Evolutionary conservation across 257 asterid genomes (phyloP), one percentile per base, ranked within the genome.

Genomic region (Plantago elongata): DNA sequence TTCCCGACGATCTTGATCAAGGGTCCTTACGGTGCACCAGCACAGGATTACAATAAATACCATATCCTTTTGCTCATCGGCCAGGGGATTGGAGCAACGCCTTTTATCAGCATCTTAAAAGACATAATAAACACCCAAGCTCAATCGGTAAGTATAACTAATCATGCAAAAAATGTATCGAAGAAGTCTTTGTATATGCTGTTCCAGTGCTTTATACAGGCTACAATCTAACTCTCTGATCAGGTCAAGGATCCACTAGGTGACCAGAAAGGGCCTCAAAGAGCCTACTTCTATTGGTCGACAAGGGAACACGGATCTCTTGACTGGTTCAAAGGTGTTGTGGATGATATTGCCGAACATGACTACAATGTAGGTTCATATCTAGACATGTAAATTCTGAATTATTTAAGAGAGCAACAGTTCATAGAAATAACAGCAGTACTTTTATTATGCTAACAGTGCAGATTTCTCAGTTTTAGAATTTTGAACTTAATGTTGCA

Each of bases 1-100:
- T 88, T 88, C 48, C 95, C 97, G 0, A 30, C 57, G 45, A 83
- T 89, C 13, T 12, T 75, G 47, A 77, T 88, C 14, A 92, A 79
- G 76, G 98, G 98, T 12, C 97, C 98, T 3, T 92, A 86, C 22
- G 97, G 97, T 0, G 98, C 98, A 27, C 97, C 98, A 7, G 93
- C 98, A 10, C 98, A 92, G 76, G 74, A 84, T 57, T 92, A 88
- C 86, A 89, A 74, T 81, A 88, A 86, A 62, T 89, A 78, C 11
- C 95, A 89, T 73, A 72, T 81, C 51, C 90, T 92, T 68, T 71
- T 92, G 60, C 90, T 92, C 11, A 65, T 92, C 17, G 98, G 98
- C 52, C 69, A 88, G 70, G 97, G 98, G 15, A 88, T 89, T 7
- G 97, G 98, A 60, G 98, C 95, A 51, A 92, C 98, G 7, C 97